Percentiles rank a stretch among this genome's conserved stretches.
These are phyloP conservation scores for Paecilomyces niveus DNA, from an alignment of 2,329 filamentous ascomycete species.

Conservation along the genomic window DNA sequence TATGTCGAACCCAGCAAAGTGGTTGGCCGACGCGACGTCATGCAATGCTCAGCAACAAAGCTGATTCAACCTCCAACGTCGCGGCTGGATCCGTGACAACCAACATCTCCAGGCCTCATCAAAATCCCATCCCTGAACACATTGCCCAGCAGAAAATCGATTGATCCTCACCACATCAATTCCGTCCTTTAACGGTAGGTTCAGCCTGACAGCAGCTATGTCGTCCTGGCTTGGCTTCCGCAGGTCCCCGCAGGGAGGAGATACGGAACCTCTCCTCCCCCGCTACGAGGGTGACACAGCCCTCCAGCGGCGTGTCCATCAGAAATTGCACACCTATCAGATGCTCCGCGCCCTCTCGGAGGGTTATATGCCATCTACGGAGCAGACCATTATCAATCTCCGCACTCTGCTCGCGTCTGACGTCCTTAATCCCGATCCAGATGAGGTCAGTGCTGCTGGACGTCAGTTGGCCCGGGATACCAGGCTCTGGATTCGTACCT, in stretches of 20 bases:
- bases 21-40: not conserved
- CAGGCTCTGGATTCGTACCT: conserved; percentile 66
- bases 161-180: not conserved
- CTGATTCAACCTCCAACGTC: not conserved
- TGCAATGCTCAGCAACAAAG: not conserved
- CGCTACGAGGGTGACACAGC: conserved; percentile 68
- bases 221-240: conserved; percentile 60
- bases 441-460: conserved; percentile 70
- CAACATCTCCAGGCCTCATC: not conserved
- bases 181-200: not conserved
- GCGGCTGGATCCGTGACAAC: not conserved
- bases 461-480: conserved; percentile 63
- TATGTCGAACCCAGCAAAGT: not conserved
- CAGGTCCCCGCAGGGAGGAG: conserved; percentile 44
- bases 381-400: conserved; percentile 73
- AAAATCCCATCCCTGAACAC: not conserved
- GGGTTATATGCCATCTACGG: conserved; percentile 88
- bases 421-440: conserved; percentile 66
- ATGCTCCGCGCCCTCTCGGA: conserved; percentile 75
- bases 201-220: conserved; percentile 29
- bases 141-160: not conserved
- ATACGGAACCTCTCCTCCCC: conserved; percentile 73
- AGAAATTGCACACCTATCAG: conserved; percentile 90
- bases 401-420: conserved; percentile 72
- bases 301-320: conserved; percentile 68